Evolutionary conservation across 495 filamentous ascomycete species (phyloP), one percentile per base, ranked within the genome.

Genomic region (Penicillium turbatum): DNA sequence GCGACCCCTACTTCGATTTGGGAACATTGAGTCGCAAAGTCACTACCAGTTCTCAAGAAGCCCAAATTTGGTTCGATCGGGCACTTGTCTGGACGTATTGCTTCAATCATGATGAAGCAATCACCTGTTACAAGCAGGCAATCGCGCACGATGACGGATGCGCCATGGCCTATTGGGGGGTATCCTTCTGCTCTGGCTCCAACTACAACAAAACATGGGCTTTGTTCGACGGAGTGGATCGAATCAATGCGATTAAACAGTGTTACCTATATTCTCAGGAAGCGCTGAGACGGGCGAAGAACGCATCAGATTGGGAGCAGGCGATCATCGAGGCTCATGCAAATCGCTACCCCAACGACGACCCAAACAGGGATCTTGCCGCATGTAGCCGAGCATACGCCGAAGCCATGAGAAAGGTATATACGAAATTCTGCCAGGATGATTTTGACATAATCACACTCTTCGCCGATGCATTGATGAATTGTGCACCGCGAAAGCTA

Each of bases 141-240:
- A 76, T 80, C 38, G 68, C 68, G 2, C 37, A 64, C 35, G 83
- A 86, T 51, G 56, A 66, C 1, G 51, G 63, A 6, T 84, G 79
- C 56, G 73, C 75, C 13, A 78, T 86, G 62, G 82, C 82, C 15
- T 78, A 82, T 38, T 87, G 84, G 84, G 84, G 84, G 0, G 56
- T 82, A 5, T 82, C 84, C 0, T 87, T 78, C 56, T 65, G 77
- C n/a, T 59, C 83, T 0, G 84, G 84, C 2, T 82, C 84, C 12
- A 85, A 87, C 53, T 87, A 87, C 67, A 86, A 87, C 64, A 86
- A 86, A 64, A 79, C 82, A 0, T 87, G 82, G 83, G 72, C 75
- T 2, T 57, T 73, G 10, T 85, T 85, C 48, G 83, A 84, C 43
- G 60, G 67, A 6, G 54, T 63, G 6, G 82, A 86, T 34, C 59